These are phyloP conservation scores for Artemisia argyi DNA, from an alignment of 129 eudicot species.

Conservation along the genomic window DNA sequence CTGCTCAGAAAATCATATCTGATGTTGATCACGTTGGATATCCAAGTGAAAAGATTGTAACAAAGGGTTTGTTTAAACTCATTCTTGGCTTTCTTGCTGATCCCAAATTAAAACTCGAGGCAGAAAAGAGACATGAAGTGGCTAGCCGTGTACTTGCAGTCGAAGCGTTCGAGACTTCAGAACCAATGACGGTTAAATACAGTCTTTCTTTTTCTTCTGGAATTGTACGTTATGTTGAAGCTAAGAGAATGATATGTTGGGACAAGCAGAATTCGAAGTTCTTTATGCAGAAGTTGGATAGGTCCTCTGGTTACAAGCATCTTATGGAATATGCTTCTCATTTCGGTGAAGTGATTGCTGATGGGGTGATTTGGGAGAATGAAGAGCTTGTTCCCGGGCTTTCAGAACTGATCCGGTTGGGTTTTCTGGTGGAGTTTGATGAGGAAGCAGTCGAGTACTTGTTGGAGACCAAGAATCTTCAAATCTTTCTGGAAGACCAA, in stretches of 20 bases:
- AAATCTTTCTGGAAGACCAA: conserved; percentile 50
- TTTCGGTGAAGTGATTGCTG: conserved; percentile 46
- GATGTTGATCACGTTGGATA: neutral
- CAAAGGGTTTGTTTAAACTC: conserved; percentile 7
- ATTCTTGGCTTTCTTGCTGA: conserved; percentile 2
- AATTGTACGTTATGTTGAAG: conserved; percentile 25
- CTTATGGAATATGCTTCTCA: conserved; percentile 45
- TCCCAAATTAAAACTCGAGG: neutral
- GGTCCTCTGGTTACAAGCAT: conserved; percentile 22
- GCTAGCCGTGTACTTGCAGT: conserved; percentile 1
- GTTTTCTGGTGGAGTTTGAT: conserved; percentile 54
- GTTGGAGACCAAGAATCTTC: conserved; percentile 53
- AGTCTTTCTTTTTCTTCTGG: conserved; percentile 36
- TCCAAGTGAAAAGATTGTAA: neutral
- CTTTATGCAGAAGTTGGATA: conserved; percentile 38
- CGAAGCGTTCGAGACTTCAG: conserved; percentile 28
- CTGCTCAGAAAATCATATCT: neutral
- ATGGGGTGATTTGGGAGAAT: conserved; percentile 63
- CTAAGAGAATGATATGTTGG: conserved; percentile 51
- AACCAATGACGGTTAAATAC: conserved; percentile 35
- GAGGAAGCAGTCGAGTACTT: conserved; percentile 53
- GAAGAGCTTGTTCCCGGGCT: conserved; percentile 41
- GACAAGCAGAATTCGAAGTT: conserved; percentile 43
- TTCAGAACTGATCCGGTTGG: conserved; percentile 52
- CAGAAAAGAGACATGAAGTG: neutral